Evolutionary conservation across 257 asterid genomes (phyloP).

Genomic region (Solanum clarkiae): DNA sequence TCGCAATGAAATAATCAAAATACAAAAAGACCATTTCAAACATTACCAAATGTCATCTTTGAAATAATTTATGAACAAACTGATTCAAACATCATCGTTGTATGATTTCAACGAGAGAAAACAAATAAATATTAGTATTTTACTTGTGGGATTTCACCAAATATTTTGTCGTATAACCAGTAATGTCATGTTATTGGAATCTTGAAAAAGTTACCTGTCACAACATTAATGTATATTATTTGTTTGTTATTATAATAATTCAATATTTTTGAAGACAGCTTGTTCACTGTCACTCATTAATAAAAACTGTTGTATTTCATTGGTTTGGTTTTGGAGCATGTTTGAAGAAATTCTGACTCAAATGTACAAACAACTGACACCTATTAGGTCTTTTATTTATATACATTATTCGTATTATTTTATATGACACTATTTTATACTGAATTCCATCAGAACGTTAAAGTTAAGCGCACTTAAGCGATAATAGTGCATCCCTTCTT

Average conservation of each 20-base stretch:
- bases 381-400: background rate
- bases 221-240: background rate
- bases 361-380: background rate
- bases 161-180: too few species aligned
- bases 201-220: background rate
- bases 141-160: too few species aligned
- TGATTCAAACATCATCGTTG: background rate
- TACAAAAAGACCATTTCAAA: too few species aligned
- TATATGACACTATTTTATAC: too few species aligned
- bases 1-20: background rate
- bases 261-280: background rate
- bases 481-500: too few species aligned
- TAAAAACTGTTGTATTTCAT: background rate
- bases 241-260: background rate
- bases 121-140: background rate
- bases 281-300: background rate
- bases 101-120: background rate
- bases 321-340: background rate
- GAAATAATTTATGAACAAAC: background rate
- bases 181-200: slow-evolving; percentile 5
- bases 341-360: background rate
- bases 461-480: too few species aligned
- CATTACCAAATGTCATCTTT: too few species aligned
- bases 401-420: too few species aligned
- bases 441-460: too few species aligned